Percentiles rank a stretch among this genome's conserved stretches.
Conservation (phyloP, 306 rosid genomes). For the Citrullus colocynthis region DNA sequence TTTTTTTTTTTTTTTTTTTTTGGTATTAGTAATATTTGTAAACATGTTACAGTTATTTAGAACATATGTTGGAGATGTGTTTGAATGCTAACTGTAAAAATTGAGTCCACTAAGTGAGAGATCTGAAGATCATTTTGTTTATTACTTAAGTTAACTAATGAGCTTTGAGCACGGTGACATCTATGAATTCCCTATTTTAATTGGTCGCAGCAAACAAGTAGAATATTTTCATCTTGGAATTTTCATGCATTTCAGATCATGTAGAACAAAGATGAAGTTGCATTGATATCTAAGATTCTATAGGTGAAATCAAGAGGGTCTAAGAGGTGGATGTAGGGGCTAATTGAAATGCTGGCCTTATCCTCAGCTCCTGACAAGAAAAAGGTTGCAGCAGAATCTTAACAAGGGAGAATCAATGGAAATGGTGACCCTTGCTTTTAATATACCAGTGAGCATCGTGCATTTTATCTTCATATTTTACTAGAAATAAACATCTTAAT, state of each 20-base stretch:
- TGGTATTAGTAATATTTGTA: background rate
- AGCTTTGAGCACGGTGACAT: background rate
- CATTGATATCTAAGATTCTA: conserved; percentile 13
- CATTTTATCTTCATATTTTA: conserved; percentile 6
- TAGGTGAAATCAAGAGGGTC: conserved; percentile 6
- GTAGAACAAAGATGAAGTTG: conserved; percentile 17
- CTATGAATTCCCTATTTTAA: background rate
- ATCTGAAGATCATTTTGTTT: background rate
- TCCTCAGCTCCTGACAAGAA: background rate
- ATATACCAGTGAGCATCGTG: conserved; percentile 3
- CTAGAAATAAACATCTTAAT: background rate
- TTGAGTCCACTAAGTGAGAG: background rate
- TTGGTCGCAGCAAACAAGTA: background rate
- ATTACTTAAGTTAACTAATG: background rate
- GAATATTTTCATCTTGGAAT: conserved; percentile 21
- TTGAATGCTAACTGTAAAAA: background rate
- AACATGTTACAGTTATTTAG: background rate
- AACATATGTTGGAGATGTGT: background rate
- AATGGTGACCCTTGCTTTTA: conserved; percentile 10
- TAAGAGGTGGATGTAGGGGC: conserved; percentile 1
- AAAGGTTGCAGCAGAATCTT: conserved; percentile 5
- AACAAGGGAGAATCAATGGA: conserved; percentile 7
- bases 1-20: background rate
- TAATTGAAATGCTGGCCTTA: conserved; percentile 6
- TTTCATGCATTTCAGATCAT: conserved; percentile 13